Evolutionary conservation across 495 filamentous ascomycete species (phyloP).

Genomic region (Lophiostoma macrostomum): DNA sequence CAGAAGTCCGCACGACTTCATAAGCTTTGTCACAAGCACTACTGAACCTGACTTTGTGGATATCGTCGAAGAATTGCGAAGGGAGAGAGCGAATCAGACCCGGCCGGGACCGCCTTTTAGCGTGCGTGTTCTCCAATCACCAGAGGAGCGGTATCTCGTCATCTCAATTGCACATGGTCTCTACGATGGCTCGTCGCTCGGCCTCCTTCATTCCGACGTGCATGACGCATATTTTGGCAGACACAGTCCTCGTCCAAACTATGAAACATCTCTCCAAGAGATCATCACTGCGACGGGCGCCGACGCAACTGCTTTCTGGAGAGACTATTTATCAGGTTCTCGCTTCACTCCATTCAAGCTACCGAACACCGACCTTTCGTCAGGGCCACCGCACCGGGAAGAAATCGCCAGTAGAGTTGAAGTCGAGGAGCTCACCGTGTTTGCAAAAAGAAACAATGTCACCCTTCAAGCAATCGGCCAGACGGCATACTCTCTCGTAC

Average conservation of each 20-base stretch:
- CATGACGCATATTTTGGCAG: constrained; percentile 52
- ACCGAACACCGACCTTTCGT: too few relatives aligned
- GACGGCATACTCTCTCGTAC: constrained; percentile 61
- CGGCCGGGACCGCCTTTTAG: constrained; percentile 24
- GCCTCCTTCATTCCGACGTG: constrained; percentile 65
- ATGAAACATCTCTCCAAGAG: constrained; percentile 48
- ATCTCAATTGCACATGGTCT: constrained; percentile 75
- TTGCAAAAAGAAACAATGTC: constrained; percentile 57
- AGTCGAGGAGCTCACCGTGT: constrained; percentile 40
- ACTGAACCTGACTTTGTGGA: constrained; percentile 15
- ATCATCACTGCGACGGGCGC: constrained; percentile 42
- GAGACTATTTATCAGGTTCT: constrained; percentile 52
- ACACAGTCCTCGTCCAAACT: constrained; percentile 43
- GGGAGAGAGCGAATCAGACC: constrained; percentile 9
- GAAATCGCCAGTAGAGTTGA: constrained; percentile 48
- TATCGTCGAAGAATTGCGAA: constrained; percentile 30
- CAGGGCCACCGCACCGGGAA: too few relatives aligned
- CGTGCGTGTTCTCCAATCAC: constrained; percentile 35
- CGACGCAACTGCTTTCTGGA: constrained; percentile 58
- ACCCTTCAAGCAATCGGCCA: constrained; percentile 65
- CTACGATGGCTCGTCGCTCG: constrained; percentile 74
- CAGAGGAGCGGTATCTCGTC: constrained; percentile 49
- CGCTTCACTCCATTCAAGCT: too few relatives aligned
- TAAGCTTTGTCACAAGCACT: constrained; percentile 9
- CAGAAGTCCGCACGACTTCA: constrained; percentile 27